Evolutionary conservation across 2,329 filamentous ascomycete species (phyloP), one percentile per base, ranked within the genome.

Genomic region (Clonostachys rhizophaga): DNA sequence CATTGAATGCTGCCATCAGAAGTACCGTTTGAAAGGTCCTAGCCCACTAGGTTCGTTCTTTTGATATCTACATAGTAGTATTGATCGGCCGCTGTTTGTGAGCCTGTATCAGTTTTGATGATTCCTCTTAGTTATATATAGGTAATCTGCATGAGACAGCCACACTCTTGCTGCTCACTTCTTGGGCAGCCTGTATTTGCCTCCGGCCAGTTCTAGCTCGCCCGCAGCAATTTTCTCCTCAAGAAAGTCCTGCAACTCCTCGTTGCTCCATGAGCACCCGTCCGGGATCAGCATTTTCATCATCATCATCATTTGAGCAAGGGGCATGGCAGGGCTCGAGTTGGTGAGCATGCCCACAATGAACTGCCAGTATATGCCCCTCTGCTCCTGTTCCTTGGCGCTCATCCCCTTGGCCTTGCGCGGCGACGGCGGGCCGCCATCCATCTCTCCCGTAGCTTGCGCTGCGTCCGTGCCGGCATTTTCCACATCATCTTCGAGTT

Each of bases 281-380:
- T 90, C 90, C 1, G 88, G 81, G 45, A 96, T 83, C 49, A 92
- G 79, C 78, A 97, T 92, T 68, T 89, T 90, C 76, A 99, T 78
- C 89, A 97, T 96, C 86, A 91, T 95, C 9, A 84, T 78, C 54
- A 99, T 95, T 62, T 91, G 81, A 47, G 76, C 76, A 49, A 91
- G 71, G 44, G 88, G 85, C 88, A 96, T 94, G 30, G 86, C 68
- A 16, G 78, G 82, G 16, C 86, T 86, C 56, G 90, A 87, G 65
- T 96, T 96, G 51, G 90, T 96, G 66, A 99, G 71, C 94, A 99
- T 97, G 45, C 89, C 90, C 48, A 91, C 75, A 49, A 99, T 91
- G 63, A 96, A 97, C 58, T 91, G 87, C 81, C 88, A 90, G 66
- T 96, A 96, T 37, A 96, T 78, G 40, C 69, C 66, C 34, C 75